Evolutionary conservation across 352 stramenopile species (phyloP).

Genomic region (Phytophthora pluvialis): DNA sequence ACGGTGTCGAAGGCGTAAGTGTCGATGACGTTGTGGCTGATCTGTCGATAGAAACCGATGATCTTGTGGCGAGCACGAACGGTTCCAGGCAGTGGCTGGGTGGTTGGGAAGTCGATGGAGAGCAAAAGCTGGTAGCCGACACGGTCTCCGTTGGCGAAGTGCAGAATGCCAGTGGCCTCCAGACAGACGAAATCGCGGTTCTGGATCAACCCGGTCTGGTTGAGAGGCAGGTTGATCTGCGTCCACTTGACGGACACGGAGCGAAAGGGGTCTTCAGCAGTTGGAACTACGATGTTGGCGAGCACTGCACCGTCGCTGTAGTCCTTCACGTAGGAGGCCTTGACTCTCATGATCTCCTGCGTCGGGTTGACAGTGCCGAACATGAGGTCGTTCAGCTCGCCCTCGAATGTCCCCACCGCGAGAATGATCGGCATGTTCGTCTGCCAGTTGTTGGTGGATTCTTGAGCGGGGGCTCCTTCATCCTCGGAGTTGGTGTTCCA

Average conservation of each 20-base stretch:
- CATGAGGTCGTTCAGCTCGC: slow-evolving; percentile 66
- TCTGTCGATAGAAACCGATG: slow-evolving; percentile 51
- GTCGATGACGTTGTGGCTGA: slow-evolving; percentile 44
- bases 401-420: slow-evolving; percentile 48
- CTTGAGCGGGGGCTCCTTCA: slow-evolving; percentile 6
- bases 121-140: slow-evolving; percentile 66
- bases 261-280: slow-evolving; percentile 41
- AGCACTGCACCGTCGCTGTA: slow-evolving; percentile 53
- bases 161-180: slow-evolving; percentile 52
- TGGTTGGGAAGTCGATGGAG: slow-evolving; percentile 49
- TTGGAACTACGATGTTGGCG: slow-evolving; percentile 43
- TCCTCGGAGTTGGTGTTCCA: slow-evolving; percentile 12
- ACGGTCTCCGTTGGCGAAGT: slow-evolving; percentile 47
- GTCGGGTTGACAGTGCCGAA: slow-evolving; percentile 54
- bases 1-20: slow-evolving; percentile 41
- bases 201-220: slow-evolving; percentile 45
- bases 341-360: slow-evolving; percentile 54
- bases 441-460: slow-evolving; percentile 17
- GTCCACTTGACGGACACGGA: slow-evolving; percentile 57
- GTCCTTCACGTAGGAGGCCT: slow-evolving; percentile 53
- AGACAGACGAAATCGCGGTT: slow-evolving; percentile 66
- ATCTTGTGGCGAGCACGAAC: slow-evolving; percentile 52
- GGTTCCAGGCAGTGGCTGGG: slow-evolving; percentile 24
- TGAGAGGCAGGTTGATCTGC: slow-evolving; percentile 40
- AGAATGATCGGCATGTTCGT: slow-evolving; percentile 50